Percentiles rank a stretch among this genome's conserved stretches.
Evolutionary conservation across 805 yeast species (phyloP).

Genomic region (Cyberlindnera samutprakarnensis): DNA sequence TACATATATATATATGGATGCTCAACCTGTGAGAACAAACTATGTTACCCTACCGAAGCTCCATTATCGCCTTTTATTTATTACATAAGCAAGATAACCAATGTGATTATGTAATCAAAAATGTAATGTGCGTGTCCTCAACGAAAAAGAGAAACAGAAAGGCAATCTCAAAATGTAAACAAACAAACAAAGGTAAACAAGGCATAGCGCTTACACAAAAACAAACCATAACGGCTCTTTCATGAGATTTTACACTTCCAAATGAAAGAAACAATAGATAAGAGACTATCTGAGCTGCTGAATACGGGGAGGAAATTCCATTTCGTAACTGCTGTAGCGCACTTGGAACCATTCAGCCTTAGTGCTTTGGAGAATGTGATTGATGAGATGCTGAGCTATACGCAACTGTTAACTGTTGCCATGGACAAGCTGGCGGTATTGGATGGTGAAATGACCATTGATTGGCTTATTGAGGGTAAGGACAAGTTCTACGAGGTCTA

Average conservation of each 20-base stretch:
- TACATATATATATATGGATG: too few relatives aligned
- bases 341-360: slow-evolving; percentile 21
- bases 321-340: slow-evolving; percentile 18
- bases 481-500: slow-evolving; percentile 25
- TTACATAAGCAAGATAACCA: too few relatives aligned
- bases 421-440: slow-evolving; percentile 5
- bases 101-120: too few relatives aligned
- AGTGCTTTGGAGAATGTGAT: slow-evolving; percentile 12
- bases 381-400: slow-evolving; percentile 17
- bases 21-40: too few relatives aligned
- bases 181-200: slow-evolving; percentile 1
- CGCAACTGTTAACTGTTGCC: slow-evolving; percentile 11
- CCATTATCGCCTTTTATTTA: too few relatives aligned
- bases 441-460: slow-evolving; percentile 7
- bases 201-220: not conserved
- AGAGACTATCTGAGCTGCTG: slow-evolving; percentile 18
- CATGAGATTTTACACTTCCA: too few relatives aligned
- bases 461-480: slow-evolving; percentile 29
- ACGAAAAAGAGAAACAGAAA: too few relatives aligned
- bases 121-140: too few relatives aligned
- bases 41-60: too few relatives aligned
- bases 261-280: too few relatives aligned
- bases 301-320: slow-evolving; percentile 17
- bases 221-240: too few relatives aligned
- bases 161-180: not conserved